Base-by-base conservation (phyloP, 129 eudicot genomes). In the Heracleum sosnowskyi region DNA sequence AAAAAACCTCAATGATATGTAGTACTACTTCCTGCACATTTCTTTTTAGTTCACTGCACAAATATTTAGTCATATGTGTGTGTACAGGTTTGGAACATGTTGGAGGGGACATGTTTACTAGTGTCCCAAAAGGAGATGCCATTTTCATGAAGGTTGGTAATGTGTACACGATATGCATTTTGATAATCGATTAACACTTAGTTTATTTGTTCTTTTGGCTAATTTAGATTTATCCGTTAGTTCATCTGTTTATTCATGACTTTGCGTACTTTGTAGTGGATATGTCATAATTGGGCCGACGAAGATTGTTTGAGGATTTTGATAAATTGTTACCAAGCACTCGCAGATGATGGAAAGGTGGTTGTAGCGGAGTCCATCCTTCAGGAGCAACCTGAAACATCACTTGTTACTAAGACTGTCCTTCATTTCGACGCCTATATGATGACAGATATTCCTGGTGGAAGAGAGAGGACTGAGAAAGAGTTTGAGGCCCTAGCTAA, bases 31-130 rank as follows among this genome's bases (percentile, higher is more conserved):
- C n/a, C n/a, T n/a, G n/a, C 12, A 44, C 47, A 44, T 10, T 44
- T 44, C 16, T 44, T 40, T 40, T 40, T 40, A 40, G 42, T 40
- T 40, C 8, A 8, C 42, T 40, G 42, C 42, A 40, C 42, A 40
- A 6, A 7, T 40, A 40, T 40, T 44, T 44, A 10, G 42, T 40
- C 7, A 40, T 40, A 40, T 7, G 16, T 37, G 6, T 17, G 22
- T 31, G 51, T 76, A 10, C 60, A 91, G 94, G 97, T 53, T 86
- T 89, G 80, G 92, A 92, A 75, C 92, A 89, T 77, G 92, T 88
- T 69, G 95, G 95, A 18, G 97, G 97, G 20, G 95, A 92, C 83
- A 92, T 92, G 97, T 92, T 92, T 82, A 89, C 80, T 15, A 88
- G 95, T 72, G 92, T 92, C 39, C 97, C 97, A 16, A 82, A 82